Base-by-base conservation (phyloP, 1,139 yeast genomes). In the Hyphopichia khmerensis region DNA sequence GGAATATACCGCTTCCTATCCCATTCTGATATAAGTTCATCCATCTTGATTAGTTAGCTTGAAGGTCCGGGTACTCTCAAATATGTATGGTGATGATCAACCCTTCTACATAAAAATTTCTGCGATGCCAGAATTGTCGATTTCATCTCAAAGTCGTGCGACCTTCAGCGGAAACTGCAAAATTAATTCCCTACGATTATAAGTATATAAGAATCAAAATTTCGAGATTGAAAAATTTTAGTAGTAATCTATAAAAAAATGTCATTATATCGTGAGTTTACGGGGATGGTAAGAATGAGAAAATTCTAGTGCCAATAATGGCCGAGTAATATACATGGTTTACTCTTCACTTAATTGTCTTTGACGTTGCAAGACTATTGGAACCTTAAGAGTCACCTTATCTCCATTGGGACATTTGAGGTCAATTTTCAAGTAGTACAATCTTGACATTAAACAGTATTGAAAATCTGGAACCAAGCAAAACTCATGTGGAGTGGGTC, bases 1-100 rank as follows among this genome's bases (percentile, higher is more conserved):
- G 93, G 91, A 1, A 78, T 74, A 55, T 86, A 84, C 48, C 79
- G 68, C 47, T 71, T 68, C 35, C 60, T 72, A 36, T 78, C 83
- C 84, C 84, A 79, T 50, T 76, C 79, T 13, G 75, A 68, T 27
- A 65, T 52, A 31, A 55, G 43, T 37, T 56, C 55, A 45, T 57
- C 64, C 36, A 33, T 19, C 27, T 33, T 33, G 7, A 13, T 11
- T 7, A 23, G 33, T 27, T 27, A n/a, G n/a, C n/a, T n/a, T n/a
- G n/a, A n/a, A n/a, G n/a, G n/a, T n/a, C n/a, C n/a, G n/a, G n/a
- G n/a, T n/a, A n/a, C n/a, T n/a, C n/a, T n/a, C n/a, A n/a, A n/a
- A n/a, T n/a, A n/a, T n/a, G n/a, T n/a, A n/a, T n/a, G n/a, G n/a
- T n/a, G n/a, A n/a, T n/a, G n/a, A n/a, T n/a, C n/a, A n/a, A n/a